A percentile compares a stretch with the other conserved stretches of the same genome.
Conservation (phyloP, 192 early-diverging fungal genomes). For the Coemansia sp. region DNA sequence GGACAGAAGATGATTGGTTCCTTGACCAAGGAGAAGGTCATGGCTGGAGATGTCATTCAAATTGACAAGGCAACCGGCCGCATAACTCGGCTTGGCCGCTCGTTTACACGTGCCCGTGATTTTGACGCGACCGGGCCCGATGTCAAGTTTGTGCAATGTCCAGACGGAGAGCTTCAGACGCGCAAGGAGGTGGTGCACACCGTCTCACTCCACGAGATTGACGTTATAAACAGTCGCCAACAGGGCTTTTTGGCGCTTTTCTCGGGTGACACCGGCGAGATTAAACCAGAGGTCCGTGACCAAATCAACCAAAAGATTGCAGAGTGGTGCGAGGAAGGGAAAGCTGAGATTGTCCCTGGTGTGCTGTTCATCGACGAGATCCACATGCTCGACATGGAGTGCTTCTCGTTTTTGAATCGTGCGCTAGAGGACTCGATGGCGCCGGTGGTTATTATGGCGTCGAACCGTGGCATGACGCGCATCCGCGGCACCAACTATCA, state of each 20-base stretch:
- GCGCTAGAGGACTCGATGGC: slow-evolving; percentile 96
- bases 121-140: slow-evolving; percentile 98
- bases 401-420: slow-evolving; percentile 97
- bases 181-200: slow-evolving; percentile 97
- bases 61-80: slow-evolving; percentile 98
- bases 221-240: slow-evolving; percentile 96
- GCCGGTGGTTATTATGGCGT: slow-evolving; percentile 98
- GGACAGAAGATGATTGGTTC: slow-evolving; percentile 99
- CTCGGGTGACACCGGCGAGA: slow-evolving; percentile 97
- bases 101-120: slow-evolving; percentile 93
- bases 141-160: slow-evolving; percentile 97
- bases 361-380: slow-evolving; percentile 99
- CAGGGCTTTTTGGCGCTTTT: slow-evolving; percentile 98
- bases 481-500: slow-evolving; percentile 97
- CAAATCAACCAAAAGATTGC: slow-evolving; percentile 97
- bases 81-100: slow-evolving; percentile 93
- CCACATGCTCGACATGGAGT: slow-evolving; percentile 99
- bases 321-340: slow-evolving; percentile 98
- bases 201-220: slow-evolving; percentile 98
- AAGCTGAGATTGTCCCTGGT: slow-evolving; percentile 96
- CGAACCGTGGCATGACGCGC: slow-evolving; percentile 93
- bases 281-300: slow-evolving; percentile 94
- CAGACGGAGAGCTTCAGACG: slow-evolving; percentile 97
- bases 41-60: slow-evolving; percentile 94
- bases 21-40: slow-evolving; percentile 96